phyloP scores from a whole-genome alignment of 768 basidiomycete species.

The Psilocybe cyanescens region DNA sequence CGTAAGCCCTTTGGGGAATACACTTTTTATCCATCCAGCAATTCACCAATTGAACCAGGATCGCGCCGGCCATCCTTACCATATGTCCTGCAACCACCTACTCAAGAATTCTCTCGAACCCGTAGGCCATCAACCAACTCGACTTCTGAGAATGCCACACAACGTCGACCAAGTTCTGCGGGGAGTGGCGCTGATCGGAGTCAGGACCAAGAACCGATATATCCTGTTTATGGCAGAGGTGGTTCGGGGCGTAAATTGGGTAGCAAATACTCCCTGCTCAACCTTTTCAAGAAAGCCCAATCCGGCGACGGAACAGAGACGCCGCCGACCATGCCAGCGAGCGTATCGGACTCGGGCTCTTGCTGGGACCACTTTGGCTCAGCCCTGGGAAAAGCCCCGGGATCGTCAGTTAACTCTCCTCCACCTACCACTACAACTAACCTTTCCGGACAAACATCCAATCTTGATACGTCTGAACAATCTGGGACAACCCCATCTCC shows the following conservation, averaged over 20 bases:
- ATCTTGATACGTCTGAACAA: constrained; percentile 20
- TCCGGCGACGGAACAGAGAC: constrained; percentile 36
- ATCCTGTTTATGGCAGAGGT: constrained; percentile 36
- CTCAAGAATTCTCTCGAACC: constrained; percentile 30
- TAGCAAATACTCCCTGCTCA: constrained; percentile 76
- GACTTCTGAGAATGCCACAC: constrained; percentile 27
- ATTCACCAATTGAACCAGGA: constrained; percentile 35
- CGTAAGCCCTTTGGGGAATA: constrained; percentile 48
- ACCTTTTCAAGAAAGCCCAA: constrained; percentile 70
- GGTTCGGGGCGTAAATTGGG: constrained; percentile 50
- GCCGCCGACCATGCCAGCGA: constrained; percentile 15
- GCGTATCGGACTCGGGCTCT: constrained; percentile 4
- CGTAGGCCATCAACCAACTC: constrained; percentile 38
- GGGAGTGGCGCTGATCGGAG: constrained; percentile 63
- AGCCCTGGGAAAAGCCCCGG: constrained; percentile 19
- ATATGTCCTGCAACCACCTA: constrained; percentile 45
- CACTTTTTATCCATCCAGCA: constrained; percentile 39
- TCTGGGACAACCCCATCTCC: constrained; percentile 15
- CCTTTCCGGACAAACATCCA: constrained; percentile 24
- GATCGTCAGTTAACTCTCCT: constrained; percentile 26
- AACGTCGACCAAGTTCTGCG: constrained; percentile 71
- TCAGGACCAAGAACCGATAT: constrained; percentile 31
- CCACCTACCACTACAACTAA: constrained; percentile 28
- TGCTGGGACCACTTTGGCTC: constrained; percentile 6
- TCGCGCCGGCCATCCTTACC: constrained; percentile 75